Conservation (phyloP, 2,329 filamentous ascomycete genomes). For the Fusarium stilboides region DNA sequence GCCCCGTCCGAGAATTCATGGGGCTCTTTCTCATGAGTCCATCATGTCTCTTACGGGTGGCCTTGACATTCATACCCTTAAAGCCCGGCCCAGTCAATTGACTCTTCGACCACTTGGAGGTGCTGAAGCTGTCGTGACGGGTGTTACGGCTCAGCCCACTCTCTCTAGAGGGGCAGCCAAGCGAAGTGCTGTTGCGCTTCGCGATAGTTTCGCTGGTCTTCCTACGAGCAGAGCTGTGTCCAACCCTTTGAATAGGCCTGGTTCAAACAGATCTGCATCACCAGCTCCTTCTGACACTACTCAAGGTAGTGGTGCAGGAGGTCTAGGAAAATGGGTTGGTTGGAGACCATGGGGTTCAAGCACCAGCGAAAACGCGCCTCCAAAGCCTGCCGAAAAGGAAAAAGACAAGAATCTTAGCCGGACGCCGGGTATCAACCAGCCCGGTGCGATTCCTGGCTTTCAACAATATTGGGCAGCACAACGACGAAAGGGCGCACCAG, state of each 20-base stretch:
- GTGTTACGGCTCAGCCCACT: slow-evolving; percentile 73
- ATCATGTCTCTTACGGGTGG: slow-evolving; percentile 89
- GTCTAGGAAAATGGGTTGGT: slow-evolving; percentile 62
- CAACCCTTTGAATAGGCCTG: slow-evolving; percentile 49
- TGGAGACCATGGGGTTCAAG: slow-evolving; percentile 64
- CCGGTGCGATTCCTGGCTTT: slow-evolving; percentile 81
- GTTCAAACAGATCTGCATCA: slow-evolving; percentile 43
- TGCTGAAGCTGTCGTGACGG: slow-evolving; percentile 70
- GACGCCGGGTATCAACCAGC: slow-evolving; percentile 83
- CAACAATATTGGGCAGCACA: slow-evolving; percentile 67
- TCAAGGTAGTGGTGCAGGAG: slow-evolving; percentile 45
- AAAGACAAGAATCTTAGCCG: slow-evolving; percentile 62
- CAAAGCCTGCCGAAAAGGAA: slow-evolving; percentile 47
- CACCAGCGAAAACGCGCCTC: slow-evolving; percentile 19
- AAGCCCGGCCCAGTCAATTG: slow-evolving; percentile 82
- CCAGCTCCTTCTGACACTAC: slow-evolving; percentile 46
- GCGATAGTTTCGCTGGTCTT: slow-evolving; percentile 66
- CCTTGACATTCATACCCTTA: slow-evolving; percentile 90
- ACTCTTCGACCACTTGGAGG: slow-evolving; percentile 69
- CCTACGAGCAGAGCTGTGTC: slow-evolving; percentile 55
- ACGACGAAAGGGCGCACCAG: slow-evolving; percentile 67
- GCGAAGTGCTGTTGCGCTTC: slow-evolving; percentile 69
- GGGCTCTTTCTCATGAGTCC: slow-evolving; percentile 85
- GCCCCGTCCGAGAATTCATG: slow-evolving; percentile 68
- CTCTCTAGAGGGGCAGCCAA: slow-evolving; percentile 63